phyloP scores from a whole-genome alignment of 2,329 filamentous ascomycete genomes.

The Paecilomyces formosus region DNA sequence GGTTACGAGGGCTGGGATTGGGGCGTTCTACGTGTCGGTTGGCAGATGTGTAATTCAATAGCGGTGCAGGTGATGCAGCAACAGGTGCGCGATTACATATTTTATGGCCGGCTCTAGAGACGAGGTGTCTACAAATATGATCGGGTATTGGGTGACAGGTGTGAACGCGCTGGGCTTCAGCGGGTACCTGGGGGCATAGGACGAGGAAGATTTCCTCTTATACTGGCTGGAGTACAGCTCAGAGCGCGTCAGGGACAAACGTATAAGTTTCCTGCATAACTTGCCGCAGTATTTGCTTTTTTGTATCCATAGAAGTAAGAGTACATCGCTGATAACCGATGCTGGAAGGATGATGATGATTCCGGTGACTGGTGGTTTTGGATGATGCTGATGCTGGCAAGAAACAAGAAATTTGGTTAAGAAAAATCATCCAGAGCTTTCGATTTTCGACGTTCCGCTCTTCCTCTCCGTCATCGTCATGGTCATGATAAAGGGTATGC shows the following conservation, averaged over 20 bases:
- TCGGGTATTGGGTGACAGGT: neutral
- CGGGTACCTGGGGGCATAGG: neutral
- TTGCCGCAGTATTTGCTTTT: neutral
- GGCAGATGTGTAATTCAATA: too few relatives aligned
- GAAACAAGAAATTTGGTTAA: neutral
- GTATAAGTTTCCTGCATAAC: neutral
- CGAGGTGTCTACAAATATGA: neutral
- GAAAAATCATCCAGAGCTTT: slow-evolving; percentile 1
- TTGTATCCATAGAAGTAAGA: neutral
- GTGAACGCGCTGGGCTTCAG: neutral
- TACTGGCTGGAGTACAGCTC: neutral
- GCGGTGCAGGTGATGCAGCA: too few relatives aligned
- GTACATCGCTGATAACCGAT: neutral
- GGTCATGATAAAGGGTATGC: neutral
- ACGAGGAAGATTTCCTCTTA: neutral
- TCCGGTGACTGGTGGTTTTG: neutral
- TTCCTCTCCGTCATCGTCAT: neutral
- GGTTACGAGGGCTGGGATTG: too few relatives aligned
- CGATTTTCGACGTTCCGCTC: neutral
- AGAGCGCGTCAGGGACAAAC: neutral
- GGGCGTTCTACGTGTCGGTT: too few relatives aligned
- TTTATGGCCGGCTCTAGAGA: neutral
- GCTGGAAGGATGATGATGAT: neutral
- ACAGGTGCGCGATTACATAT: neutral
- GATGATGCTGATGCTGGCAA: neutral